Percentiles rank a stretch among this genome's conserved stretches.
Evolutionary conservation across 192 early-diverging fungal species (phyloP).

Genomic region (Gonapodya sp.): DNA sequence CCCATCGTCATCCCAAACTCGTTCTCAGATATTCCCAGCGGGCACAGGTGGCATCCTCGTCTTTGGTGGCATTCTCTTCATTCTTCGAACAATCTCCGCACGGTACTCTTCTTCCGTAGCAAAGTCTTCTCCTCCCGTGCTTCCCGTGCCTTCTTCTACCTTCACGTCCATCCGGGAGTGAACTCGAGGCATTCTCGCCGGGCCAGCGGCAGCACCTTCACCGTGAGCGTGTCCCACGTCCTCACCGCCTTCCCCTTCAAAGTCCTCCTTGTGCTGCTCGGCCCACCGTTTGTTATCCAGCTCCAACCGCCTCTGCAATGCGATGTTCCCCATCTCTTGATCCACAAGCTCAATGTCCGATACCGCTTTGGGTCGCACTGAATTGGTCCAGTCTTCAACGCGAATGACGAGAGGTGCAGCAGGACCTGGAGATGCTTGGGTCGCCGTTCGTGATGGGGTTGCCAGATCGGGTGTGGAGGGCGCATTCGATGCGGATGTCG

Average conservation of each 20-base stretch:
- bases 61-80: not conserved
- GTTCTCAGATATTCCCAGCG: no score
- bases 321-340: not conserved
- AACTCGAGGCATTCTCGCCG: not conserved
- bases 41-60: not conserved
- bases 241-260: no score
- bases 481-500: not conserved
- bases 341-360: not conserved
- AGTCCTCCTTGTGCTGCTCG: not conserved
- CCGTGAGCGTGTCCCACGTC: no score
- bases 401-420: not conserved
- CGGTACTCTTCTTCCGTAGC: not conserved
- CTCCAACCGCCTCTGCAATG: not conserved
- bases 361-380: not conserved
- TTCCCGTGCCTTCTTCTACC: not conserved
- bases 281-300: not conserved
- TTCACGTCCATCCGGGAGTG: not conserved
- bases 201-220: not conserved
- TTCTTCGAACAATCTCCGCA: not conserved
- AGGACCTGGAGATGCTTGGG: not conserved
- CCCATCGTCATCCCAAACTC: no score
- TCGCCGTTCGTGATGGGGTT: not conserved
- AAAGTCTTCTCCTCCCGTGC: not conserved
- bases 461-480: not conserved
- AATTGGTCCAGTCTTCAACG: constrained; percentile 9